A percentile compares a stretch with the other conserved stretches of the same genome.
These are phyloP conservation scores for Parachaetomium inaequale DNA, from an alignment of 495 filamentous ascomycete species.

Conservation along the genomic window DNA sequence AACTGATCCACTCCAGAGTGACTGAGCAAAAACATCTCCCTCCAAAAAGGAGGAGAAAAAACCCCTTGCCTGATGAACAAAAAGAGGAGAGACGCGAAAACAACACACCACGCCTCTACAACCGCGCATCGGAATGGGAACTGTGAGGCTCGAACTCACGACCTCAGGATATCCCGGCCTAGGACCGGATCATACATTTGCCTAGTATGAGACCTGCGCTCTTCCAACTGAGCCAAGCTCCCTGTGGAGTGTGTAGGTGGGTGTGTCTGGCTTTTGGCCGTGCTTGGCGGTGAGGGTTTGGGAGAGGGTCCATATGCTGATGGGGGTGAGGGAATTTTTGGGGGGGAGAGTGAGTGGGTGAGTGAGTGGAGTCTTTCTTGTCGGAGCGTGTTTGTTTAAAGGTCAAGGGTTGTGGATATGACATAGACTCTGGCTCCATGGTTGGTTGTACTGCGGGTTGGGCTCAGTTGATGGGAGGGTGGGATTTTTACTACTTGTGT, in stretches of 20 bases:
- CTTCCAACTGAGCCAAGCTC: slow-evolving; percentile 27
- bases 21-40: too few species aligned
- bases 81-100: not conserved
- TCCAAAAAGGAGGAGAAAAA: not conserved
- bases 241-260: slow-evolving; percentile 4
- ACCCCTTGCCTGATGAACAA: too few species aligned
- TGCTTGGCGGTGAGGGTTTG: not conserved
- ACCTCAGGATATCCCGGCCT: slow-evolving; percentile 24
- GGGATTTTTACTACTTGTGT: too few species aligned
- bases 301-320: not conserved
- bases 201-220: slow-evolving; percentile 24
- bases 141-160: slow-evolving; percentile 25
- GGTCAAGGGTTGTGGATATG: too few species aligned
- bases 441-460: too few species aligned
- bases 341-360: not conserved
- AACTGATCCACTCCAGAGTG: too few species aligned
- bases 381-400: not conserved
- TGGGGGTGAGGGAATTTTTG: not conserved
- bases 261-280: not conserved
- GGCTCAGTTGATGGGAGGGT: too few species aligned
- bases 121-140: slow-evolving; percentile 2
- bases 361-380: too few species aligned
- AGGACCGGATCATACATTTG: slow-evolving; percentile 20
- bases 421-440: too few species aligned
- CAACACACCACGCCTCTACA: not conserved